phyloP scores from a whole-genome alignment of 208 protist genomes.

The Leishmania arabica region DNA sequence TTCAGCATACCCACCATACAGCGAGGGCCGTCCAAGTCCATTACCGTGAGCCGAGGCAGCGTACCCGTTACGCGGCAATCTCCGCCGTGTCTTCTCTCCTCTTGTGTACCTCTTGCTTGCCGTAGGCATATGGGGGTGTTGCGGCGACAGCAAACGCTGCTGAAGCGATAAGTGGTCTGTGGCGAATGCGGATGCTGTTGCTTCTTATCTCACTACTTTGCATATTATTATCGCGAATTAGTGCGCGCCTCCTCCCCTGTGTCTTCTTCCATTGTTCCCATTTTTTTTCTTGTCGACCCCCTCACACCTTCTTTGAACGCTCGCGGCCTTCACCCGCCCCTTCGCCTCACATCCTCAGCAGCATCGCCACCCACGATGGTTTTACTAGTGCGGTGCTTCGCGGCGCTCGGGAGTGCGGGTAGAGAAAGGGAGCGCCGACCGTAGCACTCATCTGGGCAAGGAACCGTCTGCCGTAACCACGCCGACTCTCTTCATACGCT shows the following conservation, averaged over 20 bases:
- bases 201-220: neutral
- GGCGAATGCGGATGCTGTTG: neutral
- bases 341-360: neutral
- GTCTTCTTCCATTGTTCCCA: neutral
- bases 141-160: neutral
- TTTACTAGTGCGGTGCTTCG: neutral
- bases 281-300: neutral
- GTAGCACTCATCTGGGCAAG: neutral
- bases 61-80: neutral
- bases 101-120: neutral
- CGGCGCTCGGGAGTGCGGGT: neutral
- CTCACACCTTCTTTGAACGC: neutral
- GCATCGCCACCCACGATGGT: neutral
- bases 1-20: neutral
- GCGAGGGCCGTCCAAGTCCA: neutral
- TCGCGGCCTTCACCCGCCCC: neutral
- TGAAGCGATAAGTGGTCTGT: neutral
- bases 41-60: neutral
- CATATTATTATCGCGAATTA: neutral
- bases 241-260: neutral
- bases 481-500: neutral
- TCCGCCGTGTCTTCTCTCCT: neutral
- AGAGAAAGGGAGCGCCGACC: neutral
- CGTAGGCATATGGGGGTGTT: neutral
- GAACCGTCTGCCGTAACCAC: neutral